Evolutionary conservation across 2,329 filamentous ascomycete genomes (phyloP), one percentile per base, ranked within the genome.

Genomic region (Botrytis aclada): DNA sequence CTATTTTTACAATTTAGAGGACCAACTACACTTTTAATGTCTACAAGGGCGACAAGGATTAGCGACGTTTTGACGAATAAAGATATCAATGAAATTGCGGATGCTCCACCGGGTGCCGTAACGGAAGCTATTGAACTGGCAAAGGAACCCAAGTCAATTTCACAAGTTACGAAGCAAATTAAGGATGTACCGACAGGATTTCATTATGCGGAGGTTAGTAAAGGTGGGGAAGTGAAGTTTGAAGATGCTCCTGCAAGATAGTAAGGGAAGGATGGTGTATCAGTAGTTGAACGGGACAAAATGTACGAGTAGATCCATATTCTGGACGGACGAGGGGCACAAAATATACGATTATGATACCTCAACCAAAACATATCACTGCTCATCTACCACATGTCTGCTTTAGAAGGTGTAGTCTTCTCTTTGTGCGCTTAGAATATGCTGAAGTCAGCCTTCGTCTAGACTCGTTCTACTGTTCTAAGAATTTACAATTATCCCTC

Each of bases 1-100:
- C 85, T 98, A 39, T 98, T 98, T 83, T 85, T 99, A 45, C 92
- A 93, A 80, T 98, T 99, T 81, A 88, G 91, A 72, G 96, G 96
- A 0, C 96, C 96, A 2, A 89, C 88, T 9, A 98, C 93, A 3
- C 88, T 99, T 66, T 86, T 98, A 61, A 85, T 99, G 79, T 97
- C 97, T 76, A 97, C 94, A 70, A 89, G 95, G n/a, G 94, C 91
- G 22, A 89, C 93, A 34, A 87, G 92, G 25, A 84, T 97, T 61
- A 90, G 89, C 70, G 95, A 99, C 76, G 88, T 93, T 4, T 85
- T 99, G 76, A 93, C 91, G 7, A 86, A 87, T 41, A 88, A 90
- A 67, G 91, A 99, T 77, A 88, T 98, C 72, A 95, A 97, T 77
- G 96, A 98, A 83, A 93, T 98, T 74, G 95, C 95, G 0, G 92